A percentile compares a stretch with the other conserved stretches of the same genome.
Conservation (phyloP, 306 rosid species). For the Gynostemma pentaphyllum region DNA sequence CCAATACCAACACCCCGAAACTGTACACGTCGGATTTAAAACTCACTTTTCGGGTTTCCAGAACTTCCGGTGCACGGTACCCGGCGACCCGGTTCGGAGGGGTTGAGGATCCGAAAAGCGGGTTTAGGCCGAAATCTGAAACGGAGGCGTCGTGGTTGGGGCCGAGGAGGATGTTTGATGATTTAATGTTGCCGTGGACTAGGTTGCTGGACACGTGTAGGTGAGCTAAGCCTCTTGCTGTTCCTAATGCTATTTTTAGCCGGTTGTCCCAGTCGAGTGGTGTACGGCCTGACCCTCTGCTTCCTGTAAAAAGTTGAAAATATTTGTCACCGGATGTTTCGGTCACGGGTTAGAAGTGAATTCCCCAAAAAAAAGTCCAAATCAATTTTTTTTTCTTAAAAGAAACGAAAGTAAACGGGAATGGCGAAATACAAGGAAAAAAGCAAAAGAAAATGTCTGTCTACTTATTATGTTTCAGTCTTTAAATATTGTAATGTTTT, state of each 20-base stretch:
- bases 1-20: constrained; percentile 76
- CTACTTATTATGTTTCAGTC: not conserved
- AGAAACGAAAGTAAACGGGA: not conserved
- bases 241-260: constrained; percentile 59
- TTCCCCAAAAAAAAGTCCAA: constrained; percentile 13
- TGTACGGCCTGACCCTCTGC: constrained; percentile 92
- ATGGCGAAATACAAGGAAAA: not conserved
- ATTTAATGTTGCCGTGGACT: constrained; percentile 83
- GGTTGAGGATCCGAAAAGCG: constrained; percentile 51
- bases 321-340: constrained; percentile 8
- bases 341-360: not conserved
- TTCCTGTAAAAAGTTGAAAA: constrained; percentile 68
- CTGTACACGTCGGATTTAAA: constrained; percentile 95
- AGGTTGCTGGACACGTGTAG: constrained; percentile 79
- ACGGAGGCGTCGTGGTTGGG: constrained; percentile 50
- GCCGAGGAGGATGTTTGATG: constrained; percentile 79
- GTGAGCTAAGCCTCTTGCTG: constrained; percentile 65
- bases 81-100: constrained; percentile 78
- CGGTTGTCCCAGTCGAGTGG: constrained; percentile 94
- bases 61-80: constrained; percentile 73
- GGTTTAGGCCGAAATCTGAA: constrained; percentile 77
- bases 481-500: not conserved
- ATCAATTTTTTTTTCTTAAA: no score
- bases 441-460: not conserved
- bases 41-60: constrained; percentile 64